Evolutionary conservation across 768 basidiomycete species (phyloP), one percentile per base, ranked within the genome.

Genomic region (Polyporus arcularius): DNA sequence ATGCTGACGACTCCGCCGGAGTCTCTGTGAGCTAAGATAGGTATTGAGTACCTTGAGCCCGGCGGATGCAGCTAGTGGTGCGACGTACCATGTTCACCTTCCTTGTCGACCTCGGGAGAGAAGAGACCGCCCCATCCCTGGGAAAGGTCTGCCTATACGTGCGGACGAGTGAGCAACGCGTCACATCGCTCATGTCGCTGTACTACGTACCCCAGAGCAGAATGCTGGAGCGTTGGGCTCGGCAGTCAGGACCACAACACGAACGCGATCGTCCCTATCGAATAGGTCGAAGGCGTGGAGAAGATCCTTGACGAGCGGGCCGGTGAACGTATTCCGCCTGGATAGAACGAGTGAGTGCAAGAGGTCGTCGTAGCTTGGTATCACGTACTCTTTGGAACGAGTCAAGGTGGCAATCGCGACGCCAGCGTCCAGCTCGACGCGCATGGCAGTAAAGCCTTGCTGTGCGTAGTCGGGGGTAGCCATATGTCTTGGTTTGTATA

Each of bases 241-340:
- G 0, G 84, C 79, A 2, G 83, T 85, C 40, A 84, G 63, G 18
- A 85, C 75, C 16, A 84, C 77, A 0, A 74, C 83, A 40, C 79
- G 76, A 21, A 85, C 79, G 41, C 80, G 76, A 63, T 85, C 83
- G 58, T 85, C 85, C 49, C 70, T 74, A 72, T 84, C 82, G 18
- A 76, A 76, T 3, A 82, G 64, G 18, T 76, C 76, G 60, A 82
- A 84, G 1, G 75, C 75, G 46, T 77, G 69, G 38, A 78, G 70
- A 40, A 84, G 65, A 14, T 85, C 82, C 0, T 68, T 30, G 28
- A 71, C 68, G 12, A 84, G 60, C 11, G 55, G 62, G 3, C 41
- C 53, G 28, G 67, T 72, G 66, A 80, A 79, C 7, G 76, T 79
- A 62, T 85, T 85, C 47, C 79, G 75, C 62, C 83, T 85, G 45